phyloP scores from a whole-genome alignment of 2,329 filamentous ascomycete genomes.

The Trichophyton simii region DNA sequence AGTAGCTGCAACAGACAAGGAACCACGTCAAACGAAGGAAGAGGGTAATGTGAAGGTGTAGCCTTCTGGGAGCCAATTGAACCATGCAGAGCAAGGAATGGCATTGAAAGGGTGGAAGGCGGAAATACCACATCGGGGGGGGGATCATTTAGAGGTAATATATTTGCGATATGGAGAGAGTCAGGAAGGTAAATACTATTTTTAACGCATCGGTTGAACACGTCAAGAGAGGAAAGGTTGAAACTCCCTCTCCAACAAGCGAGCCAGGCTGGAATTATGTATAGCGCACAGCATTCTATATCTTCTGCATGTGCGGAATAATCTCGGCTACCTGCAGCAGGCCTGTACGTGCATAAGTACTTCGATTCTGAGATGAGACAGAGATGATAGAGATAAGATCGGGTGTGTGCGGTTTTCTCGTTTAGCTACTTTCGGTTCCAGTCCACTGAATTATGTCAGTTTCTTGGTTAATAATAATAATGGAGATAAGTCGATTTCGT shows the following conservation, averaged over 20 bases:
- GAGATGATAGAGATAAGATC: not conserved
- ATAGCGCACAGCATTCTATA: not conserved
- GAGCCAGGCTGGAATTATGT: not conserved
- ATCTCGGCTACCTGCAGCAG: constrained; percentile 1
- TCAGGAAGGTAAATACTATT: not conserved
- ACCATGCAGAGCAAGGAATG: not conserved
- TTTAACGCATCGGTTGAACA: not conserved
- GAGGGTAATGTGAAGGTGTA: not conserved
- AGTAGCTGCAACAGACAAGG: not conserved
- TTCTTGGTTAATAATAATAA: not conserved
- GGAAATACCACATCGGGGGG: not conserved
- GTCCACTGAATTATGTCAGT: not conserved
- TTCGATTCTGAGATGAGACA: not conserved
- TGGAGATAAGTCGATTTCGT: too few relatives aligned
- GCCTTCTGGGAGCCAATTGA: not conserved
- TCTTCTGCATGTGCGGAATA: not conserved
- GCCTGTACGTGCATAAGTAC: not conserved
- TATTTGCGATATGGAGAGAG: not conserved
- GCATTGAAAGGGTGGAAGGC: not conserved
- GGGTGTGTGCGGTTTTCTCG: not conserved
- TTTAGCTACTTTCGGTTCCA: not conserved
- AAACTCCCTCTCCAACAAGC: not conserved
- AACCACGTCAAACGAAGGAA: not conserved
- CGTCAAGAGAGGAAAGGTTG: not conserved
- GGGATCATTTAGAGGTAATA: not conserved